Percentiles rank a stretch among this genome's conserved stretches.
Evolutionary conservation across 139 green algal genomes (phyloP).

Genomic region (Edaphochlamys debaryana): DNA sequence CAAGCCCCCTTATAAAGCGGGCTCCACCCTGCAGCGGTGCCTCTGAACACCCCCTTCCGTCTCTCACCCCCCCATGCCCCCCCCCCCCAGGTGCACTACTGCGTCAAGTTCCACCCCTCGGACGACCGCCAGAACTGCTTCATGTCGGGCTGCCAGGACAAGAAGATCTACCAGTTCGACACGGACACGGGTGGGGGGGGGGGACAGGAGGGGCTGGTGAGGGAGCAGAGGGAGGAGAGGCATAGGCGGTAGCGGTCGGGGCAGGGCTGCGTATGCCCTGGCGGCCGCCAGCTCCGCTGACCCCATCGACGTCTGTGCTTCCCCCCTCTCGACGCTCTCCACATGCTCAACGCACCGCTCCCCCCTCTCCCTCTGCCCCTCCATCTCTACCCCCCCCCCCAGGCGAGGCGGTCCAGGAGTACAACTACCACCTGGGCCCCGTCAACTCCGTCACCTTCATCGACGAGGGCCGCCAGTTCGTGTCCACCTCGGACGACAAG

Average conservation of each 20-base stretch:
- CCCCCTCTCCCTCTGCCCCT: not conserved
- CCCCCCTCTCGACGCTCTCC: no score
- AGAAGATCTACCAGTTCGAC: conserved; percentile 97
- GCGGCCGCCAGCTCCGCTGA: no score
- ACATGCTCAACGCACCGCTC: not conserved
- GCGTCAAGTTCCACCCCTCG: conserved; percentile 91
- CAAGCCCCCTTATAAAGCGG: no score
- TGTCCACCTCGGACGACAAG: conserved; percentile 96
- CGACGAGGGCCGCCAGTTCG: conserved; percentile 89
- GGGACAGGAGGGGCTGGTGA: not conserved
- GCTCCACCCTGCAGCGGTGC: no score
- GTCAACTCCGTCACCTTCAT: conserved; percentile 99
- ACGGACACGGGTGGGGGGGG: conserved; percentile 71
- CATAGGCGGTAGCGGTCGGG: not conserved
- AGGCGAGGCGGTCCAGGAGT: conserved; percentile 78
- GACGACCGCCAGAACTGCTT: conserved; percentile 92
- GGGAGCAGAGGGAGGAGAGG: no score
- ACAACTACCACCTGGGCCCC: conserved; percentile 96
- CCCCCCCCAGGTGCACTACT: conserved; percentile 78
- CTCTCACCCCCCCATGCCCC: not conserved
- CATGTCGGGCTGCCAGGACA: conserved; percentile 90
- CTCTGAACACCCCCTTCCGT: no score
- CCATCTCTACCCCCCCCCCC: not conserved
- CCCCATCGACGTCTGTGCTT: no score
- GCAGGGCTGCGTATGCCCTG: no score